Conservation (phyloP, 352 stramenopile genomes). For the Elongisporangium undulatum region DNA sequence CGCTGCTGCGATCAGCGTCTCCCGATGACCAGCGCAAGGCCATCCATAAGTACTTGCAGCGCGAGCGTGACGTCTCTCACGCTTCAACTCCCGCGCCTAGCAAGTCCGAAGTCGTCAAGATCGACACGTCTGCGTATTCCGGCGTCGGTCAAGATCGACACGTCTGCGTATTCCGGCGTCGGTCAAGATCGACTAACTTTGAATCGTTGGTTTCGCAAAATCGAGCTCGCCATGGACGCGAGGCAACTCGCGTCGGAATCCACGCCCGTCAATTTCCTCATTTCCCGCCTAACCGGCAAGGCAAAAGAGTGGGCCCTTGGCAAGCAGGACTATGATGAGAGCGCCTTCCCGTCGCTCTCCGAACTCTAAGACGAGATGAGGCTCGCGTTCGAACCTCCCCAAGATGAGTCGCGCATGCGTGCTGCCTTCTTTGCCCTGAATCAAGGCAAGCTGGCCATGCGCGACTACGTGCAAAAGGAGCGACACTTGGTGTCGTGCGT, state of each 20-base stretch:
- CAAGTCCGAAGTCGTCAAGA: slow-evolving; percentile 5
- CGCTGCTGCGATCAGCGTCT: too few species aligned
- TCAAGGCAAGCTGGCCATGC: slow-evolving; percentile 14
- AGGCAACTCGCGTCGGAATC: too few species aligned
- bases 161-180: slow-evolving; percentile 2
- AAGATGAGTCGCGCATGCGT: slow-evolving; percentile 12
- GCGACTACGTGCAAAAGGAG: slow-evolving; percentile 10
- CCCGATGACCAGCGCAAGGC: too few species aligned
- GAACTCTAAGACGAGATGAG: slow-evolving; percentile 7
- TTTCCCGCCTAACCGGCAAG: too few species aligned
- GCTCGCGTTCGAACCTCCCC: slow-evolving; percentile 12
- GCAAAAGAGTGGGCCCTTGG: too few species aligned
- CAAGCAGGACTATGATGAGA: slow-evolving; percentile 3
- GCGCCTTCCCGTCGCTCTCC: slow-evolving; percentile 7
- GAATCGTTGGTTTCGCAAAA: slow-evolving; percentile 9
- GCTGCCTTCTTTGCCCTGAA: slow-evolving; percentile 10
- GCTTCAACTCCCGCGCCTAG: slow-evolving; percentile 2
- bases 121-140: slow-evolving; percentile 3
- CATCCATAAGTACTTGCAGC: slow-evolving; percentile 7
- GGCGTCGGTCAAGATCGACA: slow-evolving; percentile 1
- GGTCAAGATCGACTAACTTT: slow-evolving; percentile 10
- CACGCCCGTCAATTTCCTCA: too few species aligned
- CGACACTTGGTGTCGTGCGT: slow-evolving; percentile 9
- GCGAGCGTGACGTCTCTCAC: slow-evolving; percentile 2
- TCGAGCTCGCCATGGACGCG: slow-evolving; percentile 9